Evolutionary conservation across 225 moss, liverwort and hornwort genomes (phyloP), one percentile per base, ranked within the genome.

Genomic region (Polytrichum commune): DNA sequence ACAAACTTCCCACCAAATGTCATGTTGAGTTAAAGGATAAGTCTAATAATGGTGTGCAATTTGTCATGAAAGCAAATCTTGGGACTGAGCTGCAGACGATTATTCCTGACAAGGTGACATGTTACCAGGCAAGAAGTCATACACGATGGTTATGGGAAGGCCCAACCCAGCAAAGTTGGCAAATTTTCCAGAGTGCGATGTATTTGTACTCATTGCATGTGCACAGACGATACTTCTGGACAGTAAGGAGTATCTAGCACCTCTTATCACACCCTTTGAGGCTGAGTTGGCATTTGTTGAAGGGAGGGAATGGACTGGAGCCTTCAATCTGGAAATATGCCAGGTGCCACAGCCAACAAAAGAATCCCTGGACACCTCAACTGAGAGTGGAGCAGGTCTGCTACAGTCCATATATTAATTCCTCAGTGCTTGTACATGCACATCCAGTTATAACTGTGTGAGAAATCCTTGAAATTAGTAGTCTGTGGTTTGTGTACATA

Each of bases 171-270:
- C 98, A 61, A 98, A 98, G 74, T 84, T 98, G 54, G 98, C 98
- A 67, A 98, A 98, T 28, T 98, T 98, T 69, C 95, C 95, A 32
- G 98, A 98, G 89, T 98, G 98, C 75, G 98, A 98, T 68, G 83
- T 95, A 19, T 98, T 98, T 82, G 95, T 98, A 54, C 89, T 93
- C 16, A 95, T 95, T 72, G 90, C 98, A 62, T 98, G 98, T 78
- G 81, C 95, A 28, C 93, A 98, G 80, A 98, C 93, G 29, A 87
- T 93, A 26, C 83, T 95, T 22, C 55, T 93, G 56, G 95, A 95
- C 53, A 95, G 87, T 68, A 94, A 93, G 79, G 95, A 98, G 61
- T 98, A 90, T 77, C 84, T 98, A 30, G 90, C 95, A 33, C 98
- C 98, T 33, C 75, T 95, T 27, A 90, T 95, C 64, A 98, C 98